Percentiles rank a stretch among this genome's conserved stretches.
Evolutionary conservation across 2,329 filamentous ascomycete species (phyloP).

Genomic region (Botrytis sinoallii): DNA sequence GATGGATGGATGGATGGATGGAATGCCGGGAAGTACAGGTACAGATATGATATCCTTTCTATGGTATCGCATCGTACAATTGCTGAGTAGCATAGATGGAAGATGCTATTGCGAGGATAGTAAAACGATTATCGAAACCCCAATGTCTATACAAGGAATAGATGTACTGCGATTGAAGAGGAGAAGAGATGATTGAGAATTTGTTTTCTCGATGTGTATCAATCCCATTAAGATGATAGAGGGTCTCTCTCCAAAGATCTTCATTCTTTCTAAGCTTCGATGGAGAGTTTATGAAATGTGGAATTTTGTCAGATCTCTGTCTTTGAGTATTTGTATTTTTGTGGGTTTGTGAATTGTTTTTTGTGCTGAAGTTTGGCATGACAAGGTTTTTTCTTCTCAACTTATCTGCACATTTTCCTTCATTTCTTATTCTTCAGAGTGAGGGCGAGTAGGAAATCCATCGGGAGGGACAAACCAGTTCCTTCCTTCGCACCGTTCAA

Average conservation of each 20-base stretch:
- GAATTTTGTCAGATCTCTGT: not conserved
- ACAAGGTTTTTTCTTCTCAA: accelerated
- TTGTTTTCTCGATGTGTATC: not conserved
- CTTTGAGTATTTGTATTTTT: not conserved
- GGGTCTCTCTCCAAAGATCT: not conserved
- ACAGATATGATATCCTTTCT: not conserved
- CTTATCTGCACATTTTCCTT: not conserved
- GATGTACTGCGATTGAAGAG: not conserved
- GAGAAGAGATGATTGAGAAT: not conserved
- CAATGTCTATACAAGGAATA: not conserved
- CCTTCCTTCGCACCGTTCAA: not conserved
- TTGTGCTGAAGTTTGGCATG: not conserved
- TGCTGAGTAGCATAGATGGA: not conserved
- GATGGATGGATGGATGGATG: not conserved
- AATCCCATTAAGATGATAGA: not conserved
- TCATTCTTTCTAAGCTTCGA: not conserved
- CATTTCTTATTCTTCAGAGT: not conserved
- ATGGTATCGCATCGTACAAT: not conserved
- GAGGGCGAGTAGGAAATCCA: accelerated
- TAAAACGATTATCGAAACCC: too few relatives aligned
- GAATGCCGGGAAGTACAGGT: not conserved
- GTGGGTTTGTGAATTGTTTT: not conserved
- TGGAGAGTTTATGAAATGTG: not conserved
- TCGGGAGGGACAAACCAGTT: not conserved
- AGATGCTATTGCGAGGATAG: not conserved